These are phyloP conservation scores for Trichophyton schoenleinii DNA, from an alignment of 2,329 filamentous ascomycete species.

Conservation along the genomic window DNA sequence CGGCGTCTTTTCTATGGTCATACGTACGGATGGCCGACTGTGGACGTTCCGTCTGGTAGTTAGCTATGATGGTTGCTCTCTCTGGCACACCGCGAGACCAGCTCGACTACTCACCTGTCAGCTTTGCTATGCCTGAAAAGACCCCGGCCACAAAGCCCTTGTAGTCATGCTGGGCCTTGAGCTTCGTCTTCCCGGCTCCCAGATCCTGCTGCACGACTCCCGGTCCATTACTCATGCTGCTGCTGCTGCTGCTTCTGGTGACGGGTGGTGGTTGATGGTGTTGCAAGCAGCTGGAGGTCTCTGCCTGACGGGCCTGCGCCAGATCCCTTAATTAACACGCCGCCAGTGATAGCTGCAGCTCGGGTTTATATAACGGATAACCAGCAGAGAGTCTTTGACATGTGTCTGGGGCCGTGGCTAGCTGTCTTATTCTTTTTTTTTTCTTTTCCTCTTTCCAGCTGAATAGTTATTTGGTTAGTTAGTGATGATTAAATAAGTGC, in stretches of 20 bases:
- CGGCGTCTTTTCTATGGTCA: neutral
- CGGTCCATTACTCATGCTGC: neutral
- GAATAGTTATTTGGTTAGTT: neutral
- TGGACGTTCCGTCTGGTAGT: neutral
- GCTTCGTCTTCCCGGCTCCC: neutral
- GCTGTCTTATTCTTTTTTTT: neutral
- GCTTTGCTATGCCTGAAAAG: slow-evolving; percentile 84
- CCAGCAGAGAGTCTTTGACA: neutral
- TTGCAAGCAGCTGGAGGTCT: neutral
- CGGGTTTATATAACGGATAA: too few species aligned
- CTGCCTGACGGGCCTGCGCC: neutral
- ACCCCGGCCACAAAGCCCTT: slow-evolving; percentile 96
- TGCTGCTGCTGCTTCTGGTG: neutral
- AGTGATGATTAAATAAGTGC: neutral
- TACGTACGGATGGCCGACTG: slow-evolving; percentile 49
- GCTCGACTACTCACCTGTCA: slow-evolving; percentile 50
- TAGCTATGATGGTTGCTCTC: too few species aligned
- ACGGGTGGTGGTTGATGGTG: neutral
- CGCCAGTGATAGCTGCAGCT: neutral
- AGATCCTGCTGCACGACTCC: neutral
- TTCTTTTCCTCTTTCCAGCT: neutral
- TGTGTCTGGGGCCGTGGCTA: neutral
- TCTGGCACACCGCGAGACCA: too few species aligned
- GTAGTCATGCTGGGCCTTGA: slow-evolving; percentile 47
- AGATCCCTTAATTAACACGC: neutral